Evolutionary conservation across 75 land plant genomes (phyloP).

Genomic region (Picea sitchensis): DNA sequence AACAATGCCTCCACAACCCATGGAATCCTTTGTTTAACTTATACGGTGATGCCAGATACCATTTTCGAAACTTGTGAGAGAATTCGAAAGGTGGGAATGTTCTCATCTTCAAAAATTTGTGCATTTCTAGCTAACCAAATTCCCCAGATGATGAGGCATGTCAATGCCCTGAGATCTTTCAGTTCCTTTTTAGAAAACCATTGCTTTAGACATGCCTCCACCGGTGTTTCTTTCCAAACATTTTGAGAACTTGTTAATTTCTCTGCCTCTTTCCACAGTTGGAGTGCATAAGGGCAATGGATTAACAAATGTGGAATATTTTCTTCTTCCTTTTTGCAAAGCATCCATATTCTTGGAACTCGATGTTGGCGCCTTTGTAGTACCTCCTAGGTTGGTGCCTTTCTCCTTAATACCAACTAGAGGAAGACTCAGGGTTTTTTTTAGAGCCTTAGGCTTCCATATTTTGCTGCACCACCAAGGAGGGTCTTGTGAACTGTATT

Average conservation of each 20-base stretch:
- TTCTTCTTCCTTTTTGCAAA: not conserved
- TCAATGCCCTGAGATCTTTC: not conserved
- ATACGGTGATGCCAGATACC: too few species aligned
- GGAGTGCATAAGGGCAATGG: not conserved
- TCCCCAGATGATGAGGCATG: not conserved
- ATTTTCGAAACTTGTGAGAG: too few species aligned
- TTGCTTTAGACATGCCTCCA: not conserved
- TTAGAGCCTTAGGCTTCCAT: not conserved
- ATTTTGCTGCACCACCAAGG: not conserved
- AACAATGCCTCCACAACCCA: too few species aligned
- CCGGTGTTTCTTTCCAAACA: not conserved
- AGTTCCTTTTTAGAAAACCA: not conserved
- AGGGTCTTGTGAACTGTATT: not conserved
- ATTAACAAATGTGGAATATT: not conserved
- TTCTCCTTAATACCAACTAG: not conserved
- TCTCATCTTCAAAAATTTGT: too few species aligned
- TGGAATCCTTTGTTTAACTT: too few species aligned
- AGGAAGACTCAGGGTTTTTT: not conserved
- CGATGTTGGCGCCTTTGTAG: not conserved
- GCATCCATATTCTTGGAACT: not conserved
- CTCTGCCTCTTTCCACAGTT: not conserved
- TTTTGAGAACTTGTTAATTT: not conserved
- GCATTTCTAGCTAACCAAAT: too few species aligned
- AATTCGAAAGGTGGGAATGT: too few species aligned
- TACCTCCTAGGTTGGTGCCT: not conserved